Conservation (phyloP, 1,284 basidiomycete genomes). For the Heterobasidion parviporum region DNA sequence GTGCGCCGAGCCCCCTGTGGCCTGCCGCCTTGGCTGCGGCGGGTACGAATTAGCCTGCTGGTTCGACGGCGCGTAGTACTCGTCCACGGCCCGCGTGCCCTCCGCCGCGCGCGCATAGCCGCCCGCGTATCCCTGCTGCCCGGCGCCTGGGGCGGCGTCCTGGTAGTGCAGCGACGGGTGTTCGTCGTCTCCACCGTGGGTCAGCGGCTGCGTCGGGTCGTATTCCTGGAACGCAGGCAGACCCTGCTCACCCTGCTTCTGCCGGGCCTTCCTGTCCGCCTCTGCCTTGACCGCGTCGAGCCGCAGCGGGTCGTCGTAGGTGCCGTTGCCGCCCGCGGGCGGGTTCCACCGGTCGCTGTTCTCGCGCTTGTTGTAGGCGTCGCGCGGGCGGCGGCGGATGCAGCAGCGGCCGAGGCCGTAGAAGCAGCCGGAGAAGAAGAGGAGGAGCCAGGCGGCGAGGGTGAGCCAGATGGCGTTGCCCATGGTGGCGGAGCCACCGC, state of each 20-base stretch:
- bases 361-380: conserved; percentile 25
- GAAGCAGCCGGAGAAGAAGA: conserved; percentile 83
- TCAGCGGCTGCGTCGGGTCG: conserved; percentile 53
- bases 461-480: conserved; percentile 84
- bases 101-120: conserved; percentile 57
- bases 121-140: conserved; percentile 23
- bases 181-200: conserved; percentile 43
- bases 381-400: conserved; percentile 46
- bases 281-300: conserved; percentile 78
- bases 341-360: conserved; percentile 14
- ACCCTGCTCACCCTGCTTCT: conserved; percentile 55
- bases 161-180: conserved; percentile 26
- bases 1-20: conserved; percentile 23
- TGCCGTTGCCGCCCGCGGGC: conserved; percentile 4
- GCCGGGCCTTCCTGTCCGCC: conserved; percentile 66
- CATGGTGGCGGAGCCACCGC: conserved; percentile 62
- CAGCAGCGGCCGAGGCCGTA: conserved; percentile 78
- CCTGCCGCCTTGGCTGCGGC: conserved; percentile 31
- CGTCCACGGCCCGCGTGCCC: conserved; percentile 65
- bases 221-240: conserved; percentile 69
- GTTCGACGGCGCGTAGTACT: conserved; percentile 43
- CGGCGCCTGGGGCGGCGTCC: not conserved
- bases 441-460: conserved; percentile 72
- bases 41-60: conserved; percentile 32
- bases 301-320: conserved; percentile 57